Evolutionary conservation across 352 stramenopile species (phyloP).

Genomic region (Phytopythium delawarense): DNA sequence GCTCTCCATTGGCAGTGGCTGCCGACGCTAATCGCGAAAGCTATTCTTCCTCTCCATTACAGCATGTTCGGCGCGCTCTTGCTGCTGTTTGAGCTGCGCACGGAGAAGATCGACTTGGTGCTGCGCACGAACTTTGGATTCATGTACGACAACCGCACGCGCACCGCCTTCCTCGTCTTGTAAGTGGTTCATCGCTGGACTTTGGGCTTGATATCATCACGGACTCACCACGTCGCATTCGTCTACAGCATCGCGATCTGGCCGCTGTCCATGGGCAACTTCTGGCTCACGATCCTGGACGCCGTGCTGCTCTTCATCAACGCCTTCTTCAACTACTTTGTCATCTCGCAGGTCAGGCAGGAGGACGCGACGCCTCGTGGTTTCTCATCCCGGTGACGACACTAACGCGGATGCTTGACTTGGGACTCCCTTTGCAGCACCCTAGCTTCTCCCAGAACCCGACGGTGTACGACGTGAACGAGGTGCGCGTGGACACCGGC

Average conservation of each 20-base stretch:
- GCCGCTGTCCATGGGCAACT: slow-evolving; percentile 87
- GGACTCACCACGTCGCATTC: neutral
- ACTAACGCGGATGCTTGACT: slow-evolving; percentile 1
- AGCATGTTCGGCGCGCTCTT: slow-evolving; percentile 80
- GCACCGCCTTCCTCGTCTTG: slow-evolving; percentile 87
- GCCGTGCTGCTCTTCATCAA: slow-evolving; percentile 86
- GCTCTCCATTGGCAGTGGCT: neutral
- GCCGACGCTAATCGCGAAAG: neutral
- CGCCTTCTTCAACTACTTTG: slow-evolving; percentile 90
- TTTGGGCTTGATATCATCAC: too few species aligned
- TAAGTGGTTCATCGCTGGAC: slow-evolving; percentile 25
- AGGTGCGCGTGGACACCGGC: slow-evolving; percentile 9
- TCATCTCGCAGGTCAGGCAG: slow-evolving; percentile 59
- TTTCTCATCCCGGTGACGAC: neutral
- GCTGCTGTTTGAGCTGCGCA: slow-evolving; percentile 81
- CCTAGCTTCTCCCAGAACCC: slow-evolving; percentile 50
- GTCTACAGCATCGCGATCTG: slow-evolving; percentile 78
- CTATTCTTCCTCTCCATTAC: neutral
- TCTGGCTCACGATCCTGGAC: slow-evolving; percentile 87
- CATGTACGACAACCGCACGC: slow-evolving; percentile 88
- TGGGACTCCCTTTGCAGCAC: slow-evolving; percentile 14
- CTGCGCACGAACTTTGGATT: slow-evolving; percentile 87
- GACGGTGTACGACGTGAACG: slow-evolving; percentile 20
- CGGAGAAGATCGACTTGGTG: slow-evolving; percentile 72
- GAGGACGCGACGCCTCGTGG: too few species aligned